Evolutionary conservation across 2,329 filamentous ascomycete genomes (phyloP).

Genomic region (Tolypocladium cylindrosporum): DNA sequence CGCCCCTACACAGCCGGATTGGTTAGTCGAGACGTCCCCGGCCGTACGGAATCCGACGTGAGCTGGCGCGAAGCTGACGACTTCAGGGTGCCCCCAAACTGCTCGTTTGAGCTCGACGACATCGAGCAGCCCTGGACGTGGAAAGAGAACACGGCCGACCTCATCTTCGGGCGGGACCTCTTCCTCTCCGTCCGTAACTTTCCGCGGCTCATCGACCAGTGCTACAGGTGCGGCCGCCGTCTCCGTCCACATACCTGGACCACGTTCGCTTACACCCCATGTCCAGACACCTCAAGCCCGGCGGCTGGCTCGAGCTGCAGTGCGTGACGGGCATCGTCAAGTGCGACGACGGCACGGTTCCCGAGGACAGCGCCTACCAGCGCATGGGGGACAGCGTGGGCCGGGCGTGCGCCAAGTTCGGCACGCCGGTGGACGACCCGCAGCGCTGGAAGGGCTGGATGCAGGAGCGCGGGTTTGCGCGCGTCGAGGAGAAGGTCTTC

Average conservation of each 20-base stretch:
- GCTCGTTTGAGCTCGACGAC: slow-evolving; percentile 25
- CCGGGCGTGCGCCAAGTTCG: slow-evolving; percentile 14
- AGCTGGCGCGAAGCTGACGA: no score
- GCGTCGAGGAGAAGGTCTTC: slow-evolving; percentile 33
- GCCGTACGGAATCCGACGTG: neutral
- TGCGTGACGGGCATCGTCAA: slow-evolving; percentile 15
- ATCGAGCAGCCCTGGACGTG: slow-evolving; percentile 24
- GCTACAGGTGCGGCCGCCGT: slow-evolving; percentile 15
- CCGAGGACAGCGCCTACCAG: slow-evolving; percentile 13
- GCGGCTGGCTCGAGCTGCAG: slow-evolving; percentile 23
- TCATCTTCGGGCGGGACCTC: slow-evolving; percentile 21
- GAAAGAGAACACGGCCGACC: slow-evolving; percentile 24
- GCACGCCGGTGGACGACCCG: slow-evolving; percentile 17
- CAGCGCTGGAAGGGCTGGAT: slow-evolving; percentile 23
- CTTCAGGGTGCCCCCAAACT: slow-evolving; percentile 26
- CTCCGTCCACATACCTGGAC: neutral
- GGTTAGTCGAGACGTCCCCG: slow-evolving; percentile 2
- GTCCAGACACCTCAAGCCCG: slow-evolving; percentile 18
- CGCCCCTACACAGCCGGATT: slow-evolving; percentile 13
- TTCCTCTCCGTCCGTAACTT: slow-evolving; percentile 19
- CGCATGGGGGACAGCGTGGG: slow-evolving; percentile 13
- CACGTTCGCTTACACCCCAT: neutral
- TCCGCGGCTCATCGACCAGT: slow-evolving; percentile 21
- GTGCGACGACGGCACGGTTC: slow-evolving; percentile 22
- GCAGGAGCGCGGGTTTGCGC: slow-evolving; percentile 38